Evolutionary conservation across 2,329 filamentous ascomycete genomes (phyloP), one percentile per base, ranked within the genome.

Genomic region (Aspergillus floridensis): DNA sequence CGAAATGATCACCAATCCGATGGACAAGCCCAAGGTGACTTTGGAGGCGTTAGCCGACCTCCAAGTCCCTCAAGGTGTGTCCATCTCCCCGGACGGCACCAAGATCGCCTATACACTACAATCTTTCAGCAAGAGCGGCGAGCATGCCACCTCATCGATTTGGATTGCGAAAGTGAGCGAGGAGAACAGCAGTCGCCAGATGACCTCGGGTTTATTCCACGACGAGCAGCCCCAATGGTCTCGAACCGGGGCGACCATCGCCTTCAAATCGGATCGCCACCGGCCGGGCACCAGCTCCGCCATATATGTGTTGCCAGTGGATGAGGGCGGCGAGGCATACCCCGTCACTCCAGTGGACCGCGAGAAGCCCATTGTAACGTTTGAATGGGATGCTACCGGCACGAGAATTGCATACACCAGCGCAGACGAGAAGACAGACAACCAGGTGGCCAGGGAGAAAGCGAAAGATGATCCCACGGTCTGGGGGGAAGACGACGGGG

Each of bases 181-280:
- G 2, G 47, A 60, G 10, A 52, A 60, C 24, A 55, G 54, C 16
- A 56, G 55, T 22, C 59, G 52, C 11, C 51, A 58, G 52, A 38
- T 61, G 19, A 61, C 55, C 8, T 55, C 59, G 1, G 56, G 59
- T 3, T n/a, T 58, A 7, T 61, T 57, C 48, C 47, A 47, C 32
- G 59, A 61, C 5, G 55, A 56, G 21, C 29, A 44, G 8, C 47
- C 56, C 16, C 49, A n/a, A 31, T 61, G 51, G 55, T 56, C 51
- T 29, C 55, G 55, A 19, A 52, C 49, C 41, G 59, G 52, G 12
- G 24, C 46, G 14, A 51, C 19, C 14, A 61, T 61, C 16, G 55
- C 59, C 0, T 61, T 61, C 26, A 24, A 55, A 11, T 61, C 59
- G 5, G 52, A 61, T 58, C 56, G 59, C 2, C 26, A 32, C 1